phyloP scores from a whole-genome alignment of 2,329 filamentous ascomycete species.

The Arthrobotrys pseudoclavata region DNA sequence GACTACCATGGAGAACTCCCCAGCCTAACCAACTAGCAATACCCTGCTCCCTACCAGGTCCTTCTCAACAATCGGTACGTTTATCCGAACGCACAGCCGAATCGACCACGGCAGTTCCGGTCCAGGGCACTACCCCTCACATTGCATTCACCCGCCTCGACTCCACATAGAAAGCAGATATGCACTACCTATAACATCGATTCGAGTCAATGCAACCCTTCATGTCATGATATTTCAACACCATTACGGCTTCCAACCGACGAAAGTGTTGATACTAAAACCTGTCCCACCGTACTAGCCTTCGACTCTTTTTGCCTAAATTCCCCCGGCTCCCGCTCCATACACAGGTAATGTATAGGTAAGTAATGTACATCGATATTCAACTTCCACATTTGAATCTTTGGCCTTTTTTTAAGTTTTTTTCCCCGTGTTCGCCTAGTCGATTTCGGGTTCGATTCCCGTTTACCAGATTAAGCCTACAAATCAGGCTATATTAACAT shows the following conservation, averaged over 20 bases:
- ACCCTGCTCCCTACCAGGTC: neutral
- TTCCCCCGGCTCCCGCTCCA: neutral
- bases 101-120: neutral
- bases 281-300: neutral
- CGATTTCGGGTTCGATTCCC: neutral
- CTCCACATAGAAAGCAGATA: neutral
- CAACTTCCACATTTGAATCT: neutral
- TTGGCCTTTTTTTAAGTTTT: neutral
- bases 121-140: neutral
- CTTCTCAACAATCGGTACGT: neutral
- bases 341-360: neutral
- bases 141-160: constrained; percentile 8
- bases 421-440: neutral
- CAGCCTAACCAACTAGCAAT: neutral
- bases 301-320: constrained; percentile 2
- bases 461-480: neutral
- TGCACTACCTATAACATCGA: neutral
- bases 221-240: neutral
- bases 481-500: constrained; percentile 9
- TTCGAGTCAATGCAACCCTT: neutral
- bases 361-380: neutral
- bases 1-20: neutral
- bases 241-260: neutral
- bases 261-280: neutral
- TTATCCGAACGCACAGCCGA: constrained; percentile 13